These are phyloP conservation scores for Gremmenia infestans DNA, from an alignment of 2,329 filamentous ascomycete species.

Conservation along the genomic window DNA sequence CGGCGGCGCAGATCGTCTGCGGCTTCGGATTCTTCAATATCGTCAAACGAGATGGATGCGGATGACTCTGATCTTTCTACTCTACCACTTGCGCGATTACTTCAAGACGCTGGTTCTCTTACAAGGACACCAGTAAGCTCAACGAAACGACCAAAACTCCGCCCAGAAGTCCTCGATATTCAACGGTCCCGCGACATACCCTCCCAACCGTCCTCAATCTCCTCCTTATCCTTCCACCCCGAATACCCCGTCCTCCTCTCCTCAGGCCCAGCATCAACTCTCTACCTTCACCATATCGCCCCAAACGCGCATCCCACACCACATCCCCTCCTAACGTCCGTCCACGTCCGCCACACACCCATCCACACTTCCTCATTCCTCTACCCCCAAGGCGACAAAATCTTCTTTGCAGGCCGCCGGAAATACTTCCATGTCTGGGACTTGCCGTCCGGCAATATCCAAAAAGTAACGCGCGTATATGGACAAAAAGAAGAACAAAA, in stretches of 20 bases:
- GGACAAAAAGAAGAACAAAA: slow-evolving; percentile 77
- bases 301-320: slow-evolving; percentile 69
- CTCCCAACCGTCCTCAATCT: slow-evolving; percentile 71
- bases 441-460: slow-evolving; percentile 71
- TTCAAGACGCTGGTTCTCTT: slow-evolving; percentile 69
- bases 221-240: slow-evolving; percentile 85
- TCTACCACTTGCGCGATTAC: slow-evolving; percentile 72
- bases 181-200: slow-evolving; percentile 83
- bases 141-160: slow-evolving; percentile 64
- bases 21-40: slow-evolving; percentile 34
- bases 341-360: slow-evolving; percentile 81
- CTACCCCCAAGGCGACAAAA: slow-evolving; percentile 64
- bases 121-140: slow-evolving; percentile 42
- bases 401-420: slow-evolving; percentile 84
- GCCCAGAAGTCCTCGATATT: slow-evolving; percentile 85
- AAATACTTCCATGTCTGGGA: slow-evolving; percentile 96
- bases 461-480: slow-evolving; percentile 73
- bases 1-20: slow-evolving; percentile 48
- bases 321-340: slow-evolving; percentile 84
- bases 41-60: slow-evolving; percentile 44
- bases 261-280: slow-evolving; percentile 76
- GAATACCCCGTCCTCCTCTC: slow-evolving; percentile 83
- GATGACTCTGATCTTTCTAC: slow-evolving; percentile 58
- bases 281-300: slow-evolving; percentile 86
- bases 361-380: slow-evolving; percentile 80